Evolutionary conservation across 176 grass and related monocot species (phyloP).

Genomic region (Stipa capillata): DNA sequence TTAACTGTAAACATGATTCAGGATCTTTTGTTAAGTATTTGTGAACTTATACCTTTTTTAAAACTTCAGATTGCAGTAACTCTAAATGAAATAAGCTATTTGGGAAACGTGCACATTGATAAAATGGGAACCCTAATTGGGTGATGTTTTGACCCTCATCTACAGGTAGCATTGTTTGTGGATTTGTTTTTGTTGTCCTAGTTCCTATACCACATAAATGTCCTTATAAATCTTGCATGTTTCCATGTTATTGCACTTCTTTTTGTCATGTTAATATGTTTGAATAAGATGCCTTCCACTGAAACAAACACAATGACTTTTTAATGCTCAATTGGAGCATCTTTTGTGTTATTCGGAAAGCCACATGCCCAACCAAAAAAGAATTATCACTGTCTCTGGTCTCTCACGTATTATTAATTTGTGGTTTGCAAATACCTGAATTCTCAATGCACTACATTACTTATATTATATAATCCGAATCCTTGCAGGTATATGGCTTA

Average conservation of each 20-base stretch:
- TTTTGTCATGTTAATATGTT: neutral
- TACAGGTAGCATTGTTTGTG: neutral
- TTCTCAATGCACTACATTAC: neutral
- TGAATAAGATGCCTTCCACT: neutral
- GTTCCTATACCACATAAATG: neutral
- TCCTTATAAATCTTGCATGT: neutral
- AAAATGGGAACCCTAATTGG: neutral
- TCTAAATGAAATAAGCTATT: neutral
- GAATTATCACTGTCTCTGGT: neutral
- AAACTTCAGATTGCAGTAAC: neutral
- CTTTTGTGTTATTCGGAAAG: neutral
- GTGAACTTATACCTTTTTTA: neutral
- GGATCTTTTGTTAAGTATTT: neutral
- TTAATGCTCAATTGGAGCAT: neutral
- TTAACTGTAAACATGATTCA: neutral
- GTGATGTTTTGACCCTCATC: neutral
- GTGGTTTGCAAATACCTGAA: neutral
- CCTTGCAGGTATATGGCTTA: conserved; percentile 97
- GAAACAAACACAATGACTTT: neutral
- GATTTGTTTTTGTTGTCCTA: neutral
- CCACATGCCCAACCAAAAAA: neutral
- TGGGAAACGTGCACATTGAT: neutral
- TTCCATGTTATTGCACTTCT: neutral
- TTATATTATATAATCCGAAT: conserved; percentile 7
- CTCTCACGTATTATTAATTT: neutral